Percentiles rank a stretch among this genome's conserved stretches.
Conservation (phyloP, 192 early-diverging fungal species). For the Umbelopsis vinacea region DNA sequence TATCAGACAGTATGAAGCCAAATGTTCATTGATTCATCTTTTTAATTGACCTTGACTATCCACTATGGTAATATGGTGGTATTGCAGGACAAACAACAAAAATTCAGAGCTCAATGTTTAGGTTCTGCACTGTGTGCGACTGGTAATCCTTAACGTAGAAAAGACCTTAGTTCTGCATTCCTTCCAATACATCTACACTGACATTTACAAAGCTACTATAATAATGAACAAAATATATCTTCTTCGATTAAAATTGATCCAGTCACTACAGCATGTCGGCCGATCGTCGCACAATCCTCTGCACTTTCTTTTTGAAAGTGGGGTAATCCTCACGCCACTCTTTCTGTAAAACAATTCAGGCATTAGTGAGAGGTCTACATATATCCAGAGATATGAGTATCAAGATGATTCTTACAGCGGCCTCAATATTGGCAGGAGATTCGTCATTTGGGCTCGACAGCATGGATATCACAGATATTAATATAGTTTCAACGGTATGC, state of each 20-base stretch:
- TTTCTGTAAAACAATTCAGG: slow-evolving; percentile 54
- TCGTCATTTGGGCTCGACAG: slow-evolving; percentile 92
- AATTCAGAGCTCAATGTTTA: too few relatives aligned
- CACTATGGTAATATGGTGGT: too few relatives aligned
- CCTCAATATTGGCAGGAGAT: slow-evolving; percentile 93
- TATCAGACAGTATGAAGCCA: too few relatives aligned
- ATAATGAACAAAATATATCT: neutral
- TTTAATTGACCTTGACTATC: too few relatives aligned
- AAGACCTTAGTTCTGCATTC: too few relatives aligned
- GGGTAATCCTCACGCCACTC: slow-evolving; percentile 74
- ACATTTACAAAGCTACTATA: neutral
- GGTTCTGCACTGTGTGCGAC: too few relatives aligned
- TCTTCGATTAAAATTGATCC: neutral
- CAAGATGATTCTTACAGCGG: slow-evolving; percentile 69
- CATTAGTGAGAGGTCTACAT: neutral
- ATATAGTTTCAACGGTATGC: slow-evolving; percentile 93
- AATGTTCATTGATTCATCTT: too few relatives aligned
- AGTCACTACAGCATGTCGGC: slow-evolving; percentile 49
- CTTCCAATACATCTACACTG: neutral
- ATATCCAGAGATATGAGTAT: neutral
- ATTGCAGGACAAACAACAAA: too few relatives aligned
- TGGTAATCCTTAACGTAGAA: too few relatives aligned
- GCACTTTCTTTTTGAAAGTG: slow-evolving; percentile 78
- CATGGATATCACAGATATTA: slow-evolving; percentile 92
- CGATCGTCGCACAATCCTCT: slow-evolving; percentile 57